These are phyloP conservation scores for Glycine soja DNA, from an alignment of 306 rosid species.

Conservation along the genomic window DNA sequence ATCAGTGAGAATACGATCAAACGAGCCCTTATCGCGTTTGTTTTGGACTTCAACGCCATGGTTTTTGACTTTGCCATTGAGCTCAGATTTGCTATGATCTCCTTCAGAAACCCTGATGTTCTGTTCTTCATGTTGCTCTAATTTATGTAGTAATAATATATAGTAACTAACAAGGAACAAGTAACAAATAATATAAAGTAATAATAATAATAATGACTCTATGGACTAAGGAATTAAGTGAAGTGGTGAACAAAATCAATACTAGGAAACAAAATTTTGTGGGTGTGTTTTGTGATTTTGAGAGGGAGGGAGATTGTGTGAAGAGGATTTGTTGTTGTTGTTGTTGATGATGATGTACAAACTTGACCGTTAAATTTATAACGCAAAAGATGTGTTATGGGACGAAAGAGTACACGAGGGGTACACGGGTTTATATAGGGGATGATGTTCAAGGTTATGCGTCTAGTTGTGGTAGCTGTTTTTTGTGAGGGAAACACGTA, in stretches of 20 bases:
- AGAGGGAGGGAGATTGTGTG: neutral
- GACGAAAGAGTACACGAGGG: conserved; percentile 54
- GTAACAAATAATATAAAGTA: neutral
- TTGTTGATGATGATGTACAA: conserved; percentile 24
- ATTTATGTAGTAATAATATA: neutral
- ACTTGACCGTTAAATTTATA: conserved; percentile 9
- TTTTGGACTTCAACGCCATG: conserved; percentile 65
- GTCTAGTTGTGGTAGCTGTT: conserved; percentile 31
- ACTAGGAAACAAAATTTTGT: neutral
- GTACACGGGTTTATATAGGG: conserved; percentile 53
- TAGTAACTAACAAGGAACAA: neutral
- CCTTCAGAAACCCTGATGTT: conserved; percentile 68
- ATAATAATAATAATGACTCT: neutral
- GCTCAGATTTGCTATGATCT: conserved; percentile 57
- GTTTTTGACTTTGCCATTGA: conserved; percentile 76
- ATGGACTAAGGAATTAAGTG: neutral
- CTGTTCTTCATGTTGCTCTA: conserved; percentile 67
- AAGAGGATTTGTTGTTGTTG: conserved; percentile 15
- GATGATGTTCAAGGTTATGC: neutral
- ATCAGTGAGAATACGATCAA: conserved; percentile 74
- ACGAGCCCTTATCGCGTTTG: conserved; percentile 74
- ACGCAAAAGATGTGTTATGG: conserved; percentile 33
- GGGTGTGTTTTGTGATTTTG: conserved; percentile 17
- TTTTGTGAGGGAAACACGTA: conserved; percentile 22
- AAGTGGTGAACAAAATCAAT: neutral